Conservation (phyloP, 805 yeast species). For the Kodamaea restingae region DNA sequence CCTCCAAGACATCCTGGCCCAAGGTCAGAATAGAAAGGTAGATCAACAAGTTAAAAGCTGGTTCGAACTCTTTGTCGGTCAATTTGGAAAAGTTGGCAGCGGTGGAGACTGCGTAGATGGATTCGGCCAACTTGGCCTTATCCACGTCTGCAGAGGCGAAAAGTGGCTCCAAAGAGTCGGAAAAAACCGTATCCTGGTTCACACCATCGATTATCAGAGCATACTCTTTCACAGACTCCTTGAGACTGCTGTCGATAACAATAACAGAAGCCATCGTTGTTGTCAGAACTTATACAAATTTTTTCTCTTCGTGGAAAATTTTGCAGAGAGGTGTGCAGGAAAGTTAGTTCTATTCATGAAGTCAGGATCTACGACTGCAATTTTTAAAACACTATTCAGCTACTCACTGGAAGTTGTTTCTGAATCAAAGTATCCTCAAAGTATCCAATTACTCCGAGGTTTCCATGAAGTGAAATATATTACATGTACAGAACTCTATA, state of each 20-base stretch:
- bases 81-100: slow-evolving; percentile 30
- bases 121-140: slow-evolving; percentile 25
- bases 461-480: neutral
- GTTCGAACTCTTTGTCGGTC: slow-evolving; percentile 43
- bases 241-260: slow-evolving; percentile 40
- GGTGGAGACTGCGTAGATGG: slow-evolving; percentile 25
- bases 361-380: too few species aligned
- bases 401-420: too few species aligned
- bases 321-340: slow-evolving; percentile 6
- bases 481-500: neutral
- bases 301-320: slow-evolving; percentile 7
- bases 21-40: slow-evolving; percentile 30
- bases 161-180: slow-evolving; percentile 22
- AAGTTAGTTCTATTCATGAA: too few species aligned
- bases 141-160: slow-evolving; percentile 22
- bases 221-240: slow-evolving; percentile 38
- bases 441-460: too few species aligned
- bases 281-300: slow-evolving; percentile 3
- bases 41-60: slow-evolving; percentile 39
- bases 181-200: slow-evolving; percentile 24
- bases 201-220: slow-evolving; percentile 35
- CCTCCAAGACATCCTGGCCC: slow-evolving; percentile 22
- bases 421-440: too few species aligned
- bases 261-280: slow-evolving; percentile 38
- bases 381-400: too few species aligned